Conservation (phyloP, 768 basidiomycete genomes). For the Russula dissimulans region DNA sequence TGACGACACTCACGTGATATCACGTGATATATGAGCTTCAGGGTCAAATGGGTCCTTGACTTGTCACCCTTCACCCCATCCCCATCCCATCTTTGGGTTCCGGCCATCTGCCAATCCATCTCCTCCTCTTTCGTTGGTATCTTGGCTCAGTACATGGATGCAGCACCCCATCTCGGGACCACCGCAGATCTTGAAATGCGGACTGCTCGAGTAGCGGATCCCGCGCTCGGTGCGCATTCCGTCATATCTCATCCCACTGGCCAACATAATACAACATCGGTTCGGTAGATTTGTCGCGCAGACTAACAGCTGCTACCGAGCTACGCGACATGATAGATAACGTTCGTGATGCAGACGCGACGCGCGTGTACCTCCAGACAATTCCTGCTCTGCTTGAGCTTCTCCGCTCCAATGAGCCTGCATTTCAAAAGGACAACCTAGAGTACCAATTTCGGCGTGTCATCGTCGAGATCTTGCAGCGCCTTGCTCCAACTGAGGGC, state of each 20-base stretch:
- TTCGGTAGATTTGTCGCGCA: slow-evolving; percentile 55
- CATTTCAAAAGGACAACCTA: slow-evolving; percentile 53
- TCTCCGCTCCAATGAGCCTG: slow-evolving; percentile 56
- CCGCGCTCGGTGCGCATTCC: slow-evolving; percentile 47
- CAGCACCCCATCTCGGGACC: slow-evolving; percentile 34
- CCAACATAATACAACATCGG: neutral
- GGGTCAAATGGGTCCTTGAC: slow-evolving; percentile 6
- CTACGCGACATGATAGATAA: slow-evolving; percentile 77
- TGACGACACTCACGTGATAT: slow-evolving; percentile 6
- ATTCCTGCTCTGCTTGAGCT: slow-evolving; percentile 67
- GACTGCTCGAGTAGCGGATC: slow-evolving; percentile 66
- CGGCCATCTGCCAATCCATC: neutral
- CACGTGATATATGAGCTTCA: neutral
- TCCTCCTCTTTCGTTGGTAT: neutral
- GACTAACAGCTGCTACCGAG: slow-evolving; percentile 62
- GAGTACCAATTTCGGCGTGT: slow-evolving; percentile 82
- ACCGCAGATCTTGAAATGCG: slow-evolving; percentile 59
- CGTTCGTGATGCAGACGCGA: slow-evolving; percentile 63
- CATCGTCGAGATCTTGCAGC: slow-evolving; percentile 82
- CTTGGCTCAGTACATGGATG: slow-evolving; percentile 30
- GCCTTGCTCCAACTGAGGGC: slow-evolving; percentile 75
- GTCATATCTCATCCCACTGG: slow-evolving; percentile 1
- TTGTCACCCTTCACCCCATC: too few species aligned
- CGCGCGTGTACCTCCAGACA: slow-evolving; percentile 60
- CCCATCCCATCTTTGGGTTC: slow-evolving; percentile 3